Base-by-base conservation (phyloP, 257 asterid species). In the Lycium barbarum region DNA sequence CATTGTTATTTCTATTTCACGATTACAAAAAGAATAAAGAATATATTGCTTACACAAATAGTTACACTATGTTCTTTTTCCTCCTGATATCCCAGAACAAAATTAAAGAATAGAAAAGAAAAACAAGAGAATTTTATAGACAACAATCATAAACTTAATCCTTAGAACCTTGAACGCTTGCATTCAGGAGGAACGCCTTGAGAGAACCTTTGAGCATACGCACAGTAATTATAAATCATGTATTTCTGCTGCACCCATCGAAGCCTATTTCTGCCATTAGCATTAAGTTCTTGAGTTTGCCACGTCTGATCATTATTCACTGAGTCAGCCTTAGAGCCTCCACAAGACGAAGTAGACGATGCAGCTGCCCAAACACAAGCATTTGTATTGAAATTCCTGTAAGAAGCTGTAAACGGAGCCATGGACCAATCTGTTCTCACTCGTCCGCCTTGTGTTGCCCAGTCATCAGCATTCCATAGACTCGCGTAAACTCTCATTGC, bases 141-240 rank as follows among this genome's bases (percentile, higher is more conserved):
- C 22, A 67, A 13, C 15, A 20, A 10, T 22, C 12, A 49, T 20
- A 13, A 0, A n/a, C 38, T 62, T 20, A n/a, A 9, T 8, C 17
- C 66, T 74, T 43, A 72, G 18, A 57, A 83, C 36, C 36, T 83
- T 61, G 54, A 72, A 6, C 61, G 85, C 84, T 81, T 83, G 91
- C 91, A 89, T 83, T 88, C 91, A 40, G 54, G 81, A 71, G 91
- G 88, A 79, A 84, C 11, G 53, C 87, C 89, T 58, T 87, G 85
- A 38, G 84, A 33, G 35, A 80, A 87, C 76, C 86, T 85, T 22
- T 53, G 9, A 22, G 58, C 49, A 65, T 90, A 90, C 0, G 61
- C 33, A 83, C 92, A 90, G 86, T 90, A 88, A 74, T 90, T 84
- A 86, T 89, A 89, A 47, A 87, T 86, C 89, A 87, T 87, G 86